phyloP scores from a whole-genome alignment of 83 land plant genomes.

The Diphasiastrum complanatum region DNA sequence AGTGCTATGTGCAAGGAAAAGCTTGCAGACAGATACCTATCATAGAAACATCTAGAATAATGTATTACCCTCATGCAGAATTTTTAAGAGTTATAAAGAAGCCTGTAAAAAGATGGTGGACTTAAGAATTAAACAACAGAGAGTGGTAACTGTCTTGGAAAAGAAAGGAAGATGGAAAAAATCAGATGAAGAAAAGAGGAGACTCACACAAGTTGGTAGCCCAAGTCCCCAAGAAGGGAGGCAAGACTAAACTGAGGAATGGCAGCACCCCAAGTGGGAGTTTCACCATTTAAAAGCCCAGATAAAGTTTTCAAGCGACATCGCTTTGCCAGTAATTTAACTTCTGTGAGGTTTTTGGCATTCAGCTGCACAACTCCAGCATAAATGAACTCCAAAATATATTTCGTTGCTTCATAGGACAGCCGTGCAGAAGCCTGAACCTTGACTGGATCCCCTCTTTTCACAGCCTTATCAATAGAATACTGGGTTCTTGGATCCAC shows the following conservation, averaged over 20 bases:
- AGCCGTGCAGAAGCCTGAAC: slow-evolving; percentile 49
- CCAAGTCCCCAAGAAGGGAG: slow-evolving; percentile 38
- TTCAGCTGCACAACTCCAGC: slow-evolving; percentile 47
- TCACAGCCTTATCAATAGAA: neutral
- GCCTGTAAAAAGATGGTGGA: neutral
- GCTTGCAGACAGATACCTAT: neutral
- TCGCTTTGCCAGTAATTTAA: slow-evolving; percentile 52
- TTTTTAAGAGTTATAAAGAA: too few relatives aligned
- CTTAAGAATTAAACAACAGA: slow-evolving; percentile 6
- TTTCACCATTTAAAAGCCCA: slow-evolving; percentile 31
- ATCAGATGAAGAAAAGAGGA: slow-evolving; percentile 4
- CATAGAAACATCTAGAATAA: too few relatives aligned
- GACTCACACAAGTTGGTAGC: slow-evolving; percentile 48
- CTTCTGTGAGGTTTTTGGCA: slow-evolving; percentile 27
- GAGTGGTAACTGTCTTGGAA: neutral
- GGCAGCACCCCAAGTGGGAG: slow-evolving; percentile 56
- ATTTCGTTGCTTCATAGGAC: slow-evolving; percentile 28
- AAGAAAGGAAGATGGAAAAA: slow-evolving; percentile 4
- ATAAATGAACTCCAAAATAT: slow-evolving; percentile 58
- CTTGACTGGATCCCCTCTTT: slow-evolving; percentile 1
- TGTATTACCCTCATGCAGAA: too few relatives aligned
- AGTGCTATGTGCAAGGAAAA: neutral
- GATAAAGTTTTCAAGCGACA: slow-evolving; percentile 46
- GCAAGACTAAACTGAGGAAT: slow-evolving; percentile 36
- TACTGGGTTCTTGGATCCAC: neutral